Base-by-base conservation (phyloP, 1,284 basidiomycete genomes). In the Bondarzewia mesenterica region DNA sequence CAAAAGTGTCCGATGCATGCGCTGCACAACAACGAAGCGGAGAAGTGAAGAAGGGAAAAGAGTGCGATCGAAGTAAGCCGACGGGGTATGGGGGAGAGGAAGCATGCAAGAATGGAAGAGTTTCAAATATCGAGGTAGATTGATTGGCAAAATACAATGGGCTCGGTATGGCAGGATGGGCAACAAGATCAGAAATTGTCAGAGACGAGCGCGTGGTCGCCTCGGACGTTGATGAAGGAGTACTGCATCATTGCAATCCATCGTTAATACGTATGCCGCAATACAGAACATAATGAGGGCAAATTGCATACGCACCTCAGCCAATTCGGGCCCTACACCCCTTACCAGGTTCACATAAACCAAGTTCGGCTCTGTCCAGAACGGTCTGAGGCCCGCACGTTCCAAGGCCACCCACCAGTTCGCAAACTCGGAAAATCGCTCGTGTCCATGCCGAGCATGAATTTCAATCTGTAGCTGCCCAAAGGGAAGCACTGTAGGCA, bases 361-460 rank as follows among this genome's bases (percentile, higher is more conserved):
- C 25, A 70, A 41, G 52, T 71, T 71, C 16, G 68, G 64, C 25
- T 42, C 41, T 7, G 41, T 27, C 41, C 22, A 25, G 20, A 80
- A 79, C 2, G 77, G 75, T 22, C 77, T 57, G 32, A 80, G 57
- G 2, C 77, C 77, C 3, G 69, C 70, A 26, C 58, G 63, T 60
- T 80, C 77, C 23, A 80, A 63, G 46, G 63, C 60, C 58, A 71
- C 67, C 73, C 74, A 78, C 73, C 74, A 78, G 42, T 60, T 58
- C 22, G 66, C 41, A 51, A 72, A 68, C 49, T 70, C 62, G 7
- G 53, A 47, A 59, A 72, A 71, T 23, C 58, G 60, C 57, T 40
- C 38, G 3, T 40, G 38, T 18, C 60, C 49, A 4, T 52, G 46
- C 42, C 56, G 63, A 8, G 64, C 63, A 52, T 74, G 71, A 46